These are phyloP conservation scores for Solanum rostratum DNA, from an alignment of 257 asterid genomes.

Conservation along the genomic window DNA sequence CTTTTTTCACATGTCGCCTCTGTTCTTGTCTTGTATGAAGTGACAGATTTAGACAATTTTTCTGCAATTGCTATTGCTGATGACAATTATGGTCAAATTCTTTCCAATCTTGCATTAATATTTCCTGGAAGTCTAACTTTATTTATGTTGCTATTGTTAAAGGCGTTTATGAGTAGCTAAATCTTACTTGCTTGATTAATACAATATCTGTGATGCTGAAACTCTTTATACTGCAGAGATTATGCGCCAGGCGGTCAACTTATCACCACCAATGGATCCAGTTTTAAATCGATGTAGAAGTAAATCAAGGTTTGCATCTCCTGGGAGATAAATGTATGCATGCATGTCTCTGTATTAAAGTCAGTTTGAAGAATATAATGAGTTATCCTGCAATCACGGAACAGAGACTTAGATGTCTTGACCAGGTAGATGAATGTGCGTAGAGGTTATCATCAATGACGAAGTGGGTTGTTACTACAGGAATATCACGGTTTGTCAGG, in stretches of 20 bases:
- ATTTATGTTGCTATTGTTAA: background rate
- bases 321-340: conserved; percentile 18
- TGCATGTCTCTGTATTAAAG: background rate
- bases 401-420: background rate
- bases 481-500: background rate
- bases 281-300: conserved; percentile 41
- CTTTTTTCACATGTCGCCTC: background rate
- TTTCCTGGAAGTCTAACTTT: background rate
- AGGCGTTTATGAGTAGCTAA: background rate
- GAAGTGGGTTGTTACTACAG: background rate
- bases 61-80: background rate
- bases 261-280: conserved; percentile 77
- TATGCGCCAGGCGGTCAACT: conserved; percentile 73
- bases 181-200: background rate
- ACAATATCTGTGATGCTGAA: background rate
- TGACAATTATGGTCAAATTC: background rate
- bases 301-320: conserved; percentile 61
- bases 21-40: background rate
- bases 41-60: background rate
- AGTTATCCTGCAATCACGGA: background rate
- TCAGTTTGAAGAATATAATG: background rate
- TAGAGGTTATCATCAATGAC: background rate
- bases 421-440: background rate
- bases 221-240: conserved; percentile 45
- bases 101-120: background rate